Base-by-base conservation (phyloP, 176 grass and related monocot genomes). In the Musa itinerans region DNA sequence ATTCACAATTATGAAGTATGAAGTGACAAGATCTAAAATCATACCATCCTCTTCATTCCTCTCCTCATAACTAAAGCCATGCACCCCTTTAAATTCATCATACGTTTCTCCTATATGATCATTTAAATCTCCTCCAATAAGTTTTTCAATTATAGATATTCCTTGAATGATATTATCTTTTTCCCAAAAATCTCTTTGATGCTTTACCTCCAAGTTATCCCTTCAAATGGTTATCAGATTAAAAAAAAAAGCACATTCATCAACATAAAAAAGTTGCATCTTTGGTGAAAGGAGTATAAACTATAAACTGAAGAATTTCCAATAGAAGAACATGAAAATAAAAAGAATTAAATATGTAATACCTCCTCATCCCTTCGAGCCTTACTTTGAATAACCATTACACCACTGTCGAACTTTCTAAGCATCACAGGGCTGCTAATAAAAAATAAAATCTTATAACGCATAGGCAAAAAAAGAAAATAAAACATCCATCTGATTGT, bases 321-420 rank as follows among this genome's bases (percentile, higher is more conserved):
- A 12, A 54, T 10, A 55, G 0, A 54, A 73, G 23, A 73, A 73
- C 52, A 55, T 73, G 52, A 73, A 73, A 54, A 74, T 27, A 13
- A 11, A 55, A 17, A 48, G 1, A 68, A 68, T 48, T 69, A 65
- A 22, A 56, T 9, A 77, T 51, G 34, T 51, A 52, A 77, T 85
- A 99, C 96, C 89, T 99, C 89, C 71, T 92, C 88, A 89, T 99
- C 96, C 80, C 96, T 95, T 76, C 95, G 96, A 16, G 91, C 80
- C 78, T 99, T 99, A 67, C 84, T 99, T 83, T 99, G 96, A 77
- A 99, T 95, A 81, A 95, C 96, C 86, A 95, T 99, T 81, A 99
- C 91, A 63, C 89, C 96, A 84, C 96, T 92, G 64, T 99, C 96
- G 81, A 99, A 99, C 75, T 95, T 94, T 79, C 96, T 87, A 79